A percentile compares a stretch with the other conserved stretches of the same genome.
phyloP scores from a whole-genome alignment of 352 stramenopile genomes.

The Pythium guiyangense region DNA sequence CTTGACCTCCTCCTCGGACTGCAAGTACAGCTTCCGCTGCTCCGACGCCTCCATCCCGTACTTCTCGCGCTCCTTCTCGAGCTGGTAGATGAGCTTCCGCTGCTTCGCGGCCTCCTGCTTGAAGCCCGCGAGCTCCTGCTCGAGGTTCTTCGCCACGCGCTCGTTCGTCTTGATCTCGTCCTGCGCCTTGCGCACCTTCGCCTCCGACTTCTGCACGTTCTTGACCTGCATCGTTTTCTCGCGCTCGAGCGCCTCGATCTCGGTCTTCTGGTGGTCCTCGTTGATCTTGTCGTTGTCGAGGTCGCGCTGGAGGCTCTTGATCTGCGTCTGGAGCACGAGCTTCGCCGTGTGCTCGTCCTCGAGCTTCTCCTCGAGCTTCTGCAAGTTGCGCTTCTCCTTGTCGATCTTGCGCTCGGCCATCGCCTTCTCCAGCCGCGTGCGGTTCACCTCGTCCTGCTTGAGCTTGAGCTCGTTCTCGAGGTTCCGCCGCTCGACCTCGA shows the following conservation, averaged over 20 bases:
- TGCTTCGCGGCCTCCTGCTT: conserved; percentile 86
- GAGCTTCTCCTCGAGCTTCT: conserved; percentile 89
- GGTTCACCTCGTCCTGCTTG: conserved; percentile 77
- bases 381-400: conserved; percentile 82
- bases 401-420: conserved; percentile 89
- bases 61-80: conserved; percentile 93
- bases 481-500: conserved; percentile 75
- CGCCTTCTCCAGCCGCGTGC: conserved; percentile 84
- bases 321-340: conserved; percentile 73
- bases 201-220: conserved; percentile 77
- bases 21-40: conserved; percentile 80
- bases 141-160: conserved; percentile 83
- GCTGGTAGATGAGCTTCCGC: conserved; percentile 87
- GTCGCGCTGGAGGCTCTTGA: conserved; percentile 81
- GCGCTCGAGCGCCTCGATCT: conserved; percentile 83
- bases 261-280: conserved; percentile 61
- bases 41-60: conserved; percentile 85
- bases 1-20: conserved; percentile 79
- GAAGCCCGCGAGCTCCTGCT: conserved; percentile 78
- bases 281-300: conserved; percentile 76
- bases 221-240: conserved; percentile 86
- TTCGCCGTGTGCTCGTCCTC: conserved; percentile 88
- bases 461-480: conserved; percentile 86
- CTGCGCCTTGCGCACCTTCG: conserved; percentile 82
- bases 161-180: conserved; percentile 92